phyloP scores from a whole-genome alignment of 129 eudicot genomes.

The Deinandra increscens region DNA sequence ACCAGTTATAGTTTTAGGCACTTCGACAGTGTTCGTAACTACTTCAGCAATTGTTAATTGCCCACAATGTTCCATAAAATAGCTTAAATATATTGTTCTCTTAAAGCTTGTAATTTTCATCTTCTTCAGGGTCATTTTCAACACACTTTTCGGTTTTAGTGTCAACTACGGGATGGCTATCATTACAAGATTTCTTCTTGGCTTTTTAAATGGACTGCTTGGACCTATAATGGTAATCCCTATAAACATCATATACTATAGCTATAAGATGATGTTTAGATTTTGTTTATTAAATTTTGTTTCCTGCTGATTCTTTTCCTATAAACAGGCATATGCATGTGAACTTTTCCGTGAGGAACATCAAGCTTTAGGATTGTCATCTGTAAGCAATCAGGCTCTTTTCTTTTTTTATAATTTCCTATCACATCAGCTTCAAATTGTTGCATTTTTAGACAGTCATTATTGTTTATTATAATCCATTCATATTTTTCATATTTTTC shows the following conservation, averaged over 20 bases:
- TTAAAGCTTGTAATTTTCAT: slow-evolving; percentile 2
- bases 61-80: background rate
- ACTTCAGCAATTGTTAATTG: background rate
- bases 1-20: slow-evolving; percentile 72
- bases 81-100: background rate
- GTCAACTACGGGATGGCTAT: slow-evolving; percentile 84
- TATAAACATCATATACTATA: background rate
- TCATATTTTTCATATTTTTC: background rate
- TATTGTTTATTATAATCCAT: slow-evolving; percentile 10
- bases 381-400: slow-evolving; percentile 44
- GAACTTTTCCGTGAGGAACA: slow-evolving; percentile 63
- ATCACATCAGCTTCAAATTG: background rate
- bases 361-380: slow-evolving; percentile 66
- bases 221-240: slow-evolving; percentile 77
- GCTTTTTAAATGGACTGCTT: slow-evolving; percentile 67
- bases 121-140: slow-evolving; percentile 71
- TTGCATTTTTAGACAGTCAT: background rate
- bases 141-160: slow-evolving; percentile 81
- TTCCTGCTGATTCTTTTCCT: slow-evolving; percentile 1
- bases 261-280: background rate
- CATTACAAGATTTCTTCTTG: slow-evolving; percentile 76
- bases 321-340: slow-evolving; percentile 71
- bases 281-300: background rate
- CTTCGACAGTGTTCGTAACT: slow-evolving; percentile 45
- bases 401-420: background rate